phyloP scores from a whole-genome alignment of 306 rosid species.

The Ormosia semicastrata region DNA sequence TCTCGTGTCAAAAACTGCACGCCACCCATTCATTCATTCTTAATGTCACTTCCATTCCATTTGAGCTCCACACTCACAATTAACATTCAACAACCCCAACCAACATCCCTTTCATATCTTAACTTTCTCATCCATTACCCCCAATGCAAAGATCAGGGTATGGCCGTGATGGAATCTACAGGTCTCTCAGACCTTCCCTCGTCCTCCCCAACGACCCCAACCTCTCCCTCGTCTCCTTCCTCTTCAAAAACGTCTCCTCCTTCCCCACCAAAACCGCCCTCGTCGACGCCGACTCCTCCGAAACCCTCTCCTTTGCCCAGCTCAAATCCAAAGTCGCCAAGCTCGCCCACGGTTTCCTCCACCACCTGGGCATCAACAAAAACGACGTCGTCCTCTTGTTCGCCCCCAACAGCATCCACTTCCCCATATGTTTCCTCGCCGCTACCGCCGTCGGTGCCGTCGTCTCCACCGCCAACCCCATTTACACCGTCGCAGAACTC shows the following conservation, averaged over 20 bases:
- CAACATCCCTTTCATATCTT: too few relatives aligned
- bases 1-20: too few relatives aligned
- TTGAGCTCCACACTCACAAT: too few relatives aligned
- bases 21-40: too few relatives aligned
- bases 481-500: conserved; percentile 59
- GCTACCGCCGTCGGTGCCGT: conserved; percentile 60
- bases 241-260: conserved; percentile 50
- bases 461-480: conserved; percentile 65
- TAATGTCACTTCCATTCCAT: too few relatives aligned
- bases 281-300: conserved; percentile 53
- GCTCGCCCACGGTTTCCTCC: conserved; percentile 54
- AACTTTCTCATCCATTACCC: too few relatives aligned
- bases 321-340: conserved; percentile 47
- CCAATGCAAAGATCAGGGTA: conserved; percentile 75
- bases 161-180: conserved; percentile 65
- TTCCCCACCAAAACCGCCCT: conserved; percentile 62
- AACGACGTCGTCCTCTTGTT: conserved; percentile 65
- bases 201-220: conserved; percentile 45
- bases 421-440: conserved; percentile 59
- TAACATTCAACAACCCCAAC: too few relatives aligned
- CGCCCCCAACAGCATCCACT: conserved; percentile 61
- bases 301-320: conserved; percentile 49
- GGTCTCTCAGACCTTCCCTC: conserved; percentile 68
- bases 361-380: conserved; percentile 50
- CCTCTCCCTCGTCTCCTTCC: conserved; percentile 61